Percentiles rank a stretch among this genome's conserved stretches.
phyloP scores from a whole-genome alignment of 495 filamentous ascomycete species.

The Podospora anserina region DNA sequence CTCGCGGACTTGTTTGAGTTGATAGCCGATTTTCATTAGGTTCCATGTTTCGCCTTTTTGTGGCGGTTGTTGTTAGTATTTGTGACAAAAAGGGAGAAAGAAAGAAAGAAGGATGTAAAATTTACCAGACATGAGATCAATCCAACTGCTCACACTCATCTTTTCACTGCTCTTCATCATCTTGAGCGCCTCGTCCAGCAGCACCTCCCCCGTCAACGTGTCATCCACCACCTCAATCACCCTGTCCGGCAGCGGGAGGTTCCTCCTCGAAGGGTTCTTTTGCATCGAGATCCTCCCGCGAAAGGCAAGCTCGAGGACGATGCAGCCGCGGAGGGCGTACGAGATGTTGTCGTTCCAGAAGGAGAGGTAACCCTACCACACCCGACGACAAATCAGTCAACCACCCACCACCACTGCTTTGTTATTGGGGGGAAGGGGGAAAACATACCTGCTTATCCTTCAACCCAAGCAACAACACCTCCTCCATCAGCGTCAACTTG shows the following conservation, averaged over 20 bases:
- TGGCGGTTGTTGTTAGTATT: constrained; percentile 7
- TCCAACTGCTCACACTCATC: constrained; percentile 99
- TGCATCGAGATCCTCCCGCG: constrained; percentile 97
- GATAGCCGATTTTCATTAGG: constrained; percentile 99
- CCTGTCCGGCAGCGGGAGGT: constrained; percentile 88
- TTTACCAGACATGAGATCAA: constrained; percentile 96
- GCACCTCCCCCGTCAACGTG: constrained; percentile 92
- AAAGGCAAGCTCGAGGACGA: constrained; percentile 95
- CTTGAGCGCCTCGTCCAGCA: constrained; percentile 96
- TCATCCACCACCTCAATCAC: constrained; percentile 96
- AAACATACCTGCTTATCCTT: constrained; percentile 93
- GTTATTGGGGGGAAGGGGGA: not conserved
- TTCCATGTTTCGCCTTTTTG: constrained; percentile 94
- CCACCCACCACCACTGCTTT: too few species aligned
- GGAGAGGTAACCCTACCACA: constrained; percentile 81
- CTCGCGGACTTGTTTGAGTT: constrained; percentile 98
- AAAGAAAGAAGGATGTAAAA: not conserved
- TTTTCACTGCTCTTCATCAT: constrained; percentile 99
- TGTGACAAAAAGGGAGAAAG: not conserved
- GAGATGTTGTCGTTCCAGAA: constrained; percentile 99
- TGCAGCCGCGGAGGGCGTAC: constrained; percentile 94
- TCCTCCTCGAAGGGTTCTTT: constrained; percentile 86
- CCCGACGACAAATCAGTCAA: not conserved
- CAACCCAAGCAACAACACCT: constrained; percentile 86
- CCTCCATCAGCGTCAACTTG: constrained; percentile 97